Evolutionary conservation across 2,329 filamentous ascomycete species (phyloP), one percentile per base, ranked within the genome.

Genomic region (Colletotrichum sp.): DNA sequence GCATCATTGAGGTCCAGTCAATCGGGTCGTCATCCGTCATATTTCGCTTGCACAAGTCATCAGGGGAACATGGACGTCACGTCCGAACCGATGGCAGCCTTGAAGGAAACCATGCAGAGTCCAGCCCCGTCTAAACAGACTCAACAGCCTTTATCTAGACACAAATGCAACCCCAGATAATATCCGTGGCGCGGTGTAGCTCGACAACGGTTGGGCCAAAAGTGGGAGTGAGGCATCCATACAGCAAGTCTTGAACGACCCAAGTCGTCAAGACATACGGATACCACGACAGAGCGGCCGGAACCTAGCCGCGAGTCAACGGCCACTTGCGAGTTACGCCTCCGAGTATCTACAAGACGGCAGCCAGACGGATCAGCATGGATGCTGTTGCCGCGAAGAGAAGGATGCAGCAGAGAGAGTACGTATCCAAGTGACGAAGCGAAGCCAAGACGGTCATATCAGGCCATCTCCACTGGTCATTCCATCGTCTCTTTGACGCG

Each of bases 1-100:
- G 44, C 44, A 63, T 72, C 52, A 25, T 68, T n/a, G n/a, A 63
- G 49, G 71, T 49, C 74, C 70, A 55, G 59, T 59, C 74, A 59
- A 69, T 76, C 70, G 59, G 74, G 74, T 76, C 74, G 70, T 76
- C 70, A 76, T 69, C 61, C 57, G 49, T 76, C 70, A 76, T 29
- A 74, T 73, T 64, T 73, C 13, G 22, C 12, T 30, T 63, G 68
- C 36, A 16, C 30, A 44, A 61, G 64, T 22, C 44, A 49, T 59
- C 71, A 52, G 44, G 63, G 69, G 39, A 52, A 62, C 32, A 27
- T 55, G n/a, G 49, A 29, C 36, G 65, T 34, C 57, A 44, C 59
- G 64, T 65, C 16, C 29, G 39, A 55, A 64, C 32, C 44, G 49
- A 15, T 59, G 44, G 27, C 27, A 6, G n/a, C 19, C 15, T 32